Conservation (phyloP, 768 basidiomycete genomes). For the Exidia glandulosa region DNA sequence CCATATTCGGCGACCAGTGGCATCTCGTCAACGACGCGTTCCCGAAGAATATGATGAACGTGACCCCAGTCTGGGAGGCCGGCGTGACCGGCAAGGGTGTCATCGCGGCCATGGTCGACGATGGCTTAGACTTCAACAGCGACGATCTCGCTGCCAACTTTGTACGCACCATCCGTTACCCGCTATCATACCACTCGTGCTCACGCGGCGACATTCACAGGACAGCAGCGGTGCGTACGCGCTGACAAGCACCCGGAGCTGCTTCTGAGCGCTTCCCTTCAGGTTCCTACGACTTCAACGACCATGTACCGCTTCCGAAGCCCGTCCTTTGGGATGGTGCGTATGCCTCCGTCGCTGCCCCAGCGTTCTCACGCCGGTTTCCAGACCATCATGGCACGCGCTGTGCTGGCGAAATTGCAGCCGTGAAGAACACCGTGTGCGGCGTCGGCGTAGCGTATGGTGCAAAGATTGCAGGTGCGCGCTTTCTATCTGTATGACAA, state of each 20-base stretch:
- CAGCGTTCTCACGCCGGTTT: neutral
- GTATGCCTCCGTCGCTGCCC: neutral
- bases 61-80: slow-evolving; percentile 77
- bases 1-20: slow-evolving; percentile 81
- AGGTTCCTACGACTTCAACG: slow-evolving; percentile 94
- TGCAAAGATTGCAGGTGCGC: slow-evolving; percentile 58
- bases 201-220: neutral
- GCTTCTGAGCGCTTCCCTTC: slow-evolving; percentile 59
- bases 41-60: slow-evolving; percentile 82
- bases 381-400: slow-evolving; percentile 85
- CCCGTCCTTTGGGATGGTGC: slow-evolving; percentile 69
- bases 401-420: slow-evolving; percentile 94
- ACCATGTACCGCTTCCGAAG: slow-evolving; percentile 76
- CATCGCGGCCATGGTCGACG: slow-evolving; percentile 84
- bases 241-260: neutral
- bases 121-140: slow-evolving; percentile 85
- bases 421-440: slow-evolving; percentile 84
- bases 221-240: neutral
- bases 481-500: neutral
- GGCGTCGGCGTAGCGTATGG: slow-evolving; percentile 90
- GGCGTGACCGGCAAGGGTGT: slow-evolving; percentile 83
- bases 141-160: slow-evolving; percentile 86
- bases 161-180: slow-evolving; percentile 38
- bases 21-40: slow-evolving; percentile 83
- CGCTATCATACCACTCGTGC: neutral